phyloP scores from a whole-genome alignment of 192 early-diverging fungal genomes.

The Entrophospora sp. region DNA sequence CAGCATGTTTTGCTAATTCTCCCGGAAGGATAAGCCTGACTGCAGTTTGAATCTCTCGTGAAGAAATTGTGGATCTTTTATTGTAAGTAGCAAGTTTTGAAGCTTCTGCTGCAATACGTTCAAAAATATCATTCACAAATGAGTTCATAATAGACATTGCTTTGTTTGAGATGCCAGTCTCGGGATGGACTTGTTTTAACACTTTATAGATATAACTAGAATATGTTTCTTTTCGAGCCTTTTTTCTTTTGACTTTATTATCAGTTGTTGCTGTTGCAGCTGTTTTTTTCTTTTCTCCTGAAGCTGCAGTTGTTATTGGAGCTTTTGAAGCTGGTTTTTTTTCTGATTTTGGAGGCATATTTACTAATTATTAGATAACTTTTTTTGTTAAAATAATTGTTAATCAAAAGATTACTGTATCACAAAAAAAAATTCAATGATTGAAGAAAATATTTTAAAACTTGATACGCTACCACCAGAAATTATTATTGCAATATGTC shows the following conservation, averaged over 20 bases:
- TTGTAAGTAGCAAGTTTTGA: conserved; percentile 86
- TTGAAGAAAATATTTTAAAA: background rate
- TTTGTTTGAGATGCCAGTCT: conserved; percentile 95
- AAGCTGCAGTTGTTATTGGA: conserved; percentile 32
- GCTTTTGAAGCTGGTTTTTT: conserved; percentile 56
- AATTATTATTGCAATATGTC: background rate
- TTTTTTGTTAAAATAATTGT: too few relatives aligned
- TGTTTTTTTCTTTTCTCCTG: conserved; percentile 30
- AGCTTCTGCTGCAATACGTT: conserved; percentile 80
- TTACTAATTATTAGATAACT: too few relatives aligned
- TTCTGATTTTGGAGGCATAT: too few relatives aligned
- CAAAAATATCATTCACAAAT: conserved; percentile 96
- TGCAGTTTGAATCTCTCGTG: conserved; percentile 88
- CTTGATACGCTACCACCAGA: background rate
- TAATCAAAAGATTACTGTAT: too few relatives aligned
- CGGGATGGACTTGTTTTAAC: conserved; percentile 91
- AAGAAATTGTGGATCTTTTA: conserved; percentile 93
- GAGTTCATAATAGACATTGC: conserved; percentile 95
- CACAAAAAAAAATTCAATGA: background rate
- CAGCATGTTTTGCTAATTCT: conserved; percentile 94
- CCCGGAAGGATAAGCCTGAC: conserved; percentile 60
- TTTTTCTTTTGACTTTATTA: conserved; percentile 28
- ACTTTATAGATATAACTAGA: conserved; percentile 91
- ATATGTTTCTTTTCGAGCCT: conserved; percentile 63
- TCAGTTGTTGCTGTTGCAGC: background rate